Base-by-base conservation (phyloP, 306 rosid genomes). In the Sesbania bispinosa region DNA sequence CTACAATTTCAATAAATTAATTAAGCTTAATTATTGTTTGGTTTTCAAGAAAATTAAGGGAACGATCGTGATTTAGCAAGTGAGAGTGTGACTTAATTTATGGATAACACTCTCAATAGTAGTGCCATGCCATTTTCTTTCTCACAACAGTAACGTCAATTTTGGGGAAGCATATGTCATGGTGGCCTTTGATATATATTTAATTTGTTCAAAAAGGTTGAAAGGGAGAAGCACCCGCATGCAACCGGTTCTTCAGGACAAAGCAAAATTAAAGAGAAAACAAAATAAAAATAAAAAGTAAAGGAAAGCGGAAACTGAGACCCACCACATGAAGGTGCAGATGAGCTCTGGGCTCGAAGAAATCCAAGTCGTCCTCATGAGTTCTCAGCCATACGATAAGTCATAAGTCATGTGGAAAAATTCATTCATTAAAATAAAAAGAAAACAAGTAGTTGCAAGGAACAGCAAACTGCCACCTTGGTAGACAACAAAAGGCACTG, bases 281-380 rank as follows among this genome's bases (percentile, higher is more conserved):
- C 9, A 33, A 1, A 62, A 41, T n/a, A 74, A 33, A 39, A 5
- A 21, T 16, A 46, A 47, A 69, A 26, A 30, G n/a, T n/a, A n/a
- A n/a, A n/a, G n/a, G n/a, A n/a, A n/a, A n/a, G n/a, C n/a, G n/a
- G 50, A 35, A 57, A 47, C 47, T 69, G 79, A 73, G 85, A 71
- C 82, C 86, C 86, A 82, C 83, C 78, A 69, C 35, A 52, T 27
- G 87, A 82, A 90, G 77, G 76, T 77, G 84, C 62, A 73, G 67
- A 86, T 69, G 69, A 83, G 90, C 90, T 76, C 90, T 71, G 55
- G 90, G 89, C 88, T 86, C 90, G 82, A 86, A 87, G 83, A 75
- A 69, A 69, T 35, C 77, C 58, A 64, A 54, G 1, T 62, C 32
- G 15, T 74, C 76, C 81, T 79, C 69, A 67, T 52, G 7, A 79